phyloP scores from a whole-genome alignment of 2,329 filamentous ascomycete genomes.

The Colletotrichum sp. region DNA sequence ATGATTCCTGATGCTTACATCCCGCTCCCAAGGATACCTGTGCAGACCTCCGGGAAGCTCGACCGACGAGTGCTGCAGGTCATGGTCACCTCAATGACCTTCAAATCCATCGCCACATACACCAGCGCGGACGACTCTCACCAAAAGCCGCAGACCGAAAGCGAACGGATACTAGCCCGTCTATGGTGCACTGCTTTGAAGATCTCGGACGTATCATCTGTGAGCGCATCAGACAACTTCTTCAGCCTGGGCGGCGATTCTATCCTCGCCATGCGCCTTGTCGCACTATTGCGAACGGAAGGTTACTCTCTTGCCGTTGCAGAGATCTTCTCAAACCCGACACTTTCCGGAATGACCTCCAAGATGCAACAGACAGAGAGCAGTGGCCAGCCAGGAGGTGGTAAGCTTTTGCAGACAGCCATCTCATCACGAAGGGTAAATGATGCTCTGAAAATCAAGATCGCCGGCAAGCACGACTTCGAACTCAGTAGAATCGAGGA shows the following conservation, averaged over 20 bases:
- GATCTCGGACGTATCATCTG: not conserved
- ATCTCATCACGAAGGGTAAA: not conserved
- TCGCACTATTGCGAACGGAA: slow-evolving; percentile 20
- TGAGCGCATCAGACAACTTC: slow-evolving; percentile 19
- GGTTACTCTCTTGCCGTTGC: slow-evolving; percentile 19
- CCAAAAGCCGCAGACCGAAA: not conserved
- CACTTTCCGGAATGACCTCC: slow-evolving; percentile 14
- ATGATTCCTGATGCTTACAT: slow-evolving; percentile 3
- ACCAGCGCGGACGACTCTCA: not conserved
- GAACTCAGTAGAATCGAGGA: not conserved
- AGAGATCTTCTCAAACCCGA: slow-evolving; percentile 13
- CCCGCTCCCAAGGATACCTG: not conserved
- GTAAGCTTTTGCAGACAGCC: not conserved
- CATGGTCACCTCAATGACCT: not conserved
- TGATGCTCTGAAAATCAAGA: not conserved
- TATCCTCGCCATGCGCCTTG: slow-evolving; percentile 29
- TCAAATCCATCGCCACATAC: not conserved
- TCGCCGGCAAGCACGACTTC: not conserved
- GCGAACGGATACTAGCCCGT: not conserved
- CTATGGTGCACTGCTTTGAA: slow-evolving; percentile 18
- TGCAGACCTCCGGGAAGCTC: not conserved
- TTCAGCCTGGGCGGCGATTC: slow-evolving; percentile 27
- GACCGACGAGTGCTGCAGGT: not conserved
- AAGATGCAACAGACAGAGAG: not conserved
- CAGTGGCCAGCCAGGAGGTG: not conserved